These are phyloP conservation scores for Fomes fomentarius DNA, from an alignment of 1,284 basidiomycete species.

Conservation along the genomic window DNA sequence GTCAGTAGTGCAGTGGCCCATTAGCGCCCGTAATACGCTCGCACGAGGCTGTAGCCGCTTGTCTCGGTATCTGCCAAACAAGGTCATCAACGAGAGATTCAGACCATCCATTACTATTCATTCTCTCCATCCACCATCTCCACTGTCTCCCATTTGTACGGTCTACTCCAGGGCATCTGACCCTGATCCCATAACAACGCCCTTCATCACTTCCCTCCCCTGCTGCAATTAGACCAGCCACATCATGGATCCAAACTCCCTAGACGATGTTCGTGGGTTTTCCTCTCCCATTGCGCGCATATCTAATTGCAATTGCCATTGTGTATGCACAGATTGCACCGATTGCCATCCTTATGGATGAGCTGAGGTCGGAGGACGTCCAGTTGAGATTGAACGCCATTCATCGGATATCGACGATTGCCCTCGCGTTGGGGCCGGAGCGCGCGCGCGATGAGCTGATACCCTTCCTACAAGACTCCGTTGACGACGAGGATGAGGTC, in stretches of 20 bases:
- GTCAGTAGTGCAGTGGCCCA: too few relatives aligned
- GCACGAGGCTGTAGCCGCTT: constrained; percentile 1
- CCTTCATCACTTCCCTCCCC: neutral
- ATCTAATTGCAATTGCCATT: neutral
- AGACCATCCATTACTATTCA: constrained; percentile 22
- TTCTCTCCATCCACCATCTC: constrained; percentile 3
- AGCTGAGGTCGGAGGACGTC: constrained; percentile 95
- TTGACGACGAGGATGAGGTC: constrained; percentile 99
- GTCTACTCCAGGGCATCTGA: too few relatives aligned
- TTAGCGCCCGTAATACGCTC: constrained; percentile 2
- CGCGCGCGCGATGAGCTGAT: constrained; percentile 96
- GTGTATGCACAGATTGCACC: constrained; percentile 65
- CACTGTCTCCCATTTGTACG: too few relatives aligned
- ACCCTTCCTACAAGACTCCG: constrained; percentile 96
- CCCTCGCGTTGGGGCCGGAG: constrained; percentile 94
- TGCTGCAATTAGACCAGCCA: constrained; percentile 1
- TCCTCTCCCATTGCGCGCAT: neutral
- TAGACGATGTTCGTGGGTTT: constrained; percentile 16
- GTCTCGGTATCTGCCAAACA: constrained; percentile 24
- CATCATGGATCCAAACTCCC: constrained; percentile 23
- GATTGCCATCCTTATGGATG: constrained; percentile 92
- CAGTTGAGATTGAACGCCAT: constrained; percentile 94
- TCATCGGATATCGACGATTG: constrained; percentile 98
- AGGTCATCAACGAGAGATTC: constrained; percentile 28
- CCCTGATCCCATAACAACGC: neutral